Conservation (phyloP, 73 alveolate genomes). For the Paramecium primaurelia region DNA sequence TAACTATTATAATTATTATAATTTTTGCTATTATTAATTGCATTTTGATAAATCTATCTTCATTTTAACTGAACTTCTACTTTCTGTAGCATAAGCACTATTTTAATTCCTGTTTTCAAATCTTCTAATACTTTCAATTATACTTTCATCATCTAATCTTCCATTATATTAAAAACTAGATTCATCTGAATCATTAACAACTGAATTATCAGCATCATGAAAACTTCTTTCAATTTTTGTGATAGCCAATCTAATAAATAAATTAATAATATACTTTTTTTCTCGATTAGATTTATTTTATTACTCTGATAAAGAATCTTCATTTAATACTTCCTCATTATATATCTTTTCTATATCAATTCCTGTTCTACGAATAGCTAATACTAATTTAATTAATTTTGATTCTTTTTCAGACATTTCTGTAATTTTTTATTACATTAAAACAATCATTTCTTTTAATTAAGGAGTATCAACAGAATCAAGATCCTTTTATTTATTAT, state of each 20-base stretch:
- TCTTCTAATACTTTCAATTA: conserved; percentile 34
- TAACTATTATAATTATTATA: background rate
- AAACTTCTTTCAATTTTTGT: background rate
- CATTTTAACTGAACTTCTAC: background rate
- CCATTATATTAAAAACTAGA: conserved; percentile 23
- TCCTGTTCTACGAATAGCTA: conserved; percentile 28
- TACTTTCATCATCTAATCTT: conserved; percentile 25
- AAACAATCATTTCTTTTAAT: background rate
- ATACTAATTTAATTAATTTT: conserved; percentile 25
- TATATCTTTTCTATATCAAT: conserved; percentile 45
- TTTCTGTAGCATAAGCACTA: background rate
- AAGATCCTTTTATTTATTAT: background rate
- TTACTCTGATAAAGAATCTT: conserved; percentile 4
- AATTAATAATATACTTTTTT: background rate
- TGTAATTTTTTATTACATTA: background rate
- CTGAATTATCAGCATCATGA: conserved; percentile 48
- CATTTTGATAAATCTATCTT: conserved; percentile 23
- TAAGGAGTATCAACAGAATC: background rate
- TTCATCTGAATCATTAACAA: conserved; percentile 47
- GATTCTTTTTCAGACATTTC: conserved; percentile 44
- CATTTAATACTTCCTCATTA: conserved; percentile 48
- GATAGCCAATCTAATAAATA: background rate
- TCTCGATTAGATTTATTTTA: background rate
- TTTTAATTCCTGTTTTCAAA: conserved; percentile 32
- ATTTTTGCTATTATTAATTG: background rate